Evolutionary conservation across 306 rosid genomes (phyloP).

Genomic region (Pueraria montana): DNA sequence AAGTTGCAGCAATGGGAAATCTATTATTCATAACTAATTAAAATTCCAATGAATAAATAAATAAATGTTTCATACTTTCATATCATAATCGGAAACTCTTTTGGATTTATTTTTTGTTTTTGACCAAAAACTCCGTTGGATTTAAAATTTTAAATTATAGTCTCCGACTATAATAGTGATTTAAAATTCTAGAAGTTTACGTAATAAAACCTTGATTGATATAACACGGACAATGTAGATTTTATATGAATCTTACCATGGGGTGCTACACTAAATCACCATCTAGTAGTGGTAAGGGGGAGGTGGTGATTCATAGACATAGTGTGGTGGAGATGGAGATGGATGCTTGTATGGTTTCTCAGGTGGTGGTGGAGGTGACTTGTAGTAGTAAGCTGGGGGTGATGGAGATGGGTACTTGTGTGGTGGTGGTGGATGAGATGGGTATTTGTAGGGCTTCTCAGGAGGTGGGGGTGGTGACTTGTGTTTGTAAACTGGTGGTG

Average conservation of each 20-base stretch:
- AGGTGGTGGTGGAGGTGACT: conserved; percentile 24
- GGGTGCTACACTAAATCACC: neutral
- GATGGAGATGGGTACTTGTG: neutral
- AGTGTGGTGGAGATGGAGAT: conserved; percentile 54
- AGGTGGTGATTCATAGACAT: conserved; percentile 7
- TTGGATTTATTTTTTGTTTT: no score
- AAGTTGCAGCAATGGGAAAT: neutral
- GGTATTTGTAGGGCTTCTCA: neutral
- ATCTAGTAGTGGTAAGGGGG: conserved; percentile 4
- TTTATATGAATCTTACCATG: neutral
- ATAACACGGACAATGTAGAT: neutral
- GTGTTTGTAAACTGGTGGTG: conserved; percentile 3
- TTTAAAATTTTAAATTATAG: neutral
- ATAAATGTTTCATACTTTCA: neutral
- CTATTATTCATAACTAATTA: neutral
- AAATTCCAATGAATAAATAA: neutral
- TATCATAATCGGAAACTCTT: neutral
- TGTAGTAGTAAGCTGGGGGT: neutral
- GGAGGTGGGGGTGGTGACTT: neutral
- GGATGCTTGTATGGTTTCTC: neutral
- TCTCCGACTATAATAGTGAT: neutral
- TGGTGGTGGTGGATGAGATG: neutral
- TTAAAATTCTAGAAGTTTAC: neutral
- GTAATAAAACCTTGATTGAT: neutral
- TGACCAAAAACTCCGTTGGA: no score